Conservation (phyloP, 2,329 filamentous ascomycete species). For the Cordyceps militaris region DNA sequence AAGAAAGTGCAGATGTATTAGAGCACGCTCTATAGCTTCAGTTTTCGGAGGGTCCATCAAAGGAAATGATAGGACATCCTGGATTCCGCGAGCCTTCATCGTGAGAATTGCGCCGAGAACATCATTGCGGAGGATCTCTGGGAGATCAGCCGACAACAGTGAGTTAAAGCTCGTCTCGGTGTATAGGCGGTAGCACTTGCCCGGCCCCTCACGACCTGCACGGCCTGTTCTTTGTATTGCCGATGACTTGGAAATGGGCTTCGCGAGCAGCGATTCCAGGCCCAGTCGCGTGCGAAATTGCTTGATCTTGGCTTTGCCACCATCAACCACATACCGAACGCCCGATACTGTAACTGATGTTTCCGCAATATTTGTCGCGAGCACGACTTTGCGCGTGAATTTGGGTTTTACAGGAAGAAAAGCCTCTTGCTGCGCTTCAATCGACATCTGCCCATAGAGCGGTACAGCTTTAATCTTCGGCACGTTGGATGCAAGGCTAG, state of each 20-base stretch:
- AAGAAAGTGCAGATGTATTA: conserved; percentile 73
- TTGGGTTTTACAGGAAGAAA: conserved; percentile 67
- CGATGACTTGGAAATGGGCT: conserved; percentile 87
- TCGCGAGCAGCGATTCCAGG: conserved; percentile 83
- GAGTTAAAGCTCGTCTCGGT: conserved; percentile 68
- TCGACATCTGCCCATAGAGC: conserved; percentile 83
- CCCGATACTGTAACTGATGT: conserved; percentile 94
- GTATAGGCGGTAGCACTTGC: conserved; percentile 85
- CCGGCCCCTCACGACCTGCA: conserved; percentile 84
- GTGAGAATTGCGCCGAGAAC: conserved; percentile 78
- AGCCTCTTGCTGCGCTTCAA: conserved; percentile 76
- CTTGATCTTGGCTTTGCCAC: conserved; percentile 90
- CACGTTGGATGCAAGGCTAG: conserved; percentile 63
- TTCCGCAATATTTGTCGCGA: conserved; percentile 97
- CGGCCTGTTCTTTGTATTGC: conserved; percentile 87
- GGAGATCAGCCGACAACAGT: conserved; percentile 67
- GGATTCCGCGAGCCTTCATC: conserved; percentile 86
- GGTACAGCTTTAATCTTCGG: conserved; percentile 69
- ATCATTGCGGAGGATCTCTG: conserved; percentile 88
- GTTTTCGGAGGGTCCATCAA: conserved; percentile 74
- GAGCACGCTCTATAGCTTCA: conserved; percentile 72
- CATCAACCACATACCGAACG: conserved; percentile 85
- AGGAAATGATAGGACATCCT: conserved; percentile 75
- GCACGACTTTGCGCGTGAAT: conserved; percentile 79
- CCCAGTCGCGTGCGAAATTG: conserved; percentile 79